Evolutionary conservation across 768 basidiomycete genomes (phyloP), one percentile per base, ranked within the genome.

Genomic region (Leucocoprinus sp.): DNA sequence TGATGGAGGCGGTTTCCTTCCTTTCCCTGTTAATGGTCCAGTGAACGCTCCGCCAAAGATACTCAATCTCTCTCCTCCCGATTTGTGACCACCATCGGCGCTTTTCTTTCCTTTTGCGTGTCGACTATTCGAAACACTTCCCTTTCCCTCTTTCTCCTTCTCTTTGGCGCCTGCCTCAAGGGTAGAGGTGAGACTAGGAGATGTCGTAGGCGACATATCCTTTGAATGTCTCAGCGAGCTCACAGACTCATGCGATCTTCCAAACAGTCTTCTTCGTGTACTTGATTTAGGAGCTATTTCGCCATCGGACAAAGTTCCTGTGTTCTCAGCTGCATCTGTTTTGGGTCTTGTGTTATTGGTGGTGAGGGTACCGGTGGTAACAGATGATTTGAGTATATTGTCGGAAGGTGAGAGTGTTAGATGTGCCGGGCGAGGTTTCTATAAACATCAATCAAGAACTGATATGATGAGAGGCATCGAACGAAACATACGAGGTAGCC

Each of bases 1-100:
- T 14, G 89, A 90, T n/a, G n/a, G n/a, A 0, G 90, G 73, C 0
- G 92, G 92, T 59, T 96, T 93, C 52, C 92, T 67, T 31, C 68
- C 65, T 60, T 82, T 84, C 22, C 80, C 76, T 5, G 26, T 27
- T 43, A 87, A 56, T 4, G 80, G 66, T 0, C 77, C 74, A 8
- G 67, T 63, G 50, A 89, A 79, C 2, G 78, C 62, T 15, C 70
- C 73, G 11, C 86, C 87, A 56, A 96, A 95, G 55, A 95, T 80
- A 55, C 90, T 92, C 50, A 87, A 60, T n/a, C 87, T 68, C 33
- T 86, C 83, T 9, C 59, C 57, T 43, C 66, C 70, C 52, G 19
- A 8, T 24, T 69, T 70, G 2, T n/a, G n/a, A n/a, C 63, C 52
- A 8, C 54, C 66, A 42, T 84, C 82, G 12, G 65, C 37, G 49